phyloP scores from a whole-genome alignment of 176 grass and related monocot species.

The Triticum timopheevii region DNA sequence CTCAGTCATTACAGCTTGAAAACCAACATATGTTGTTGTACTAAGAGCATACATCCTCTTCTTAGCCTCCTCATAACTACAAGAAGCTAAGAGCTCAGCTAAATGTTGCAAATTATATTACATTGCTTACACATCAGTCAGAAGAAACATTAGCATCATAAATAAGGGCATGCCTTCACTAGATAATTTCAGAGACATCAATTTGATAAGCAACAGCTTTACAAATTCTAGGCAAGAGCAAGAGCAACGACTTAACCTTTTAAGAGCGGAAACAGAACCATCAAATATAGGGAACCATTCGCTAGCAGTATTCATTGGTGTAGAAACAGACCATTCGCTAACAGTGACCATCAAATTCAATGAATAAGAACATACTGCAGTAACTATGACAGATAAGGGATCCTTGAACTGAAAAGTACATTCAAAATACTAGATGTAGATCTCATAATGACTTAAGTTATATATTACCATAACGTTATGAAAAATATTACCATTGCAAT shows the following conservation, averaged over 20 bases:
- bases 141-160: slow-evolving; percentile 11
- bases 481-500: neutral
- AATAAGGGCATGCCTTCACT: neutral
- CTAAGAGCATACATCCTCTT: slow-evolving; percentile 89
- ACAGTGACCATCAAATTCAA: neutral
- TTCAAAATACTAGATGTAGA: neutral
- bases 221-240: slow-evolving; percentile 11
- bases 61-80: slow-evolving; percentile 88
- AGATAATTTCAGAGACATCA: neutral
- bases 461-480: neutral
- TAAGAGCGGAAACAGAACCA: neutral
- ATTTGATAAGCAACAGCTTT: neutral
- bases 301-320: neutral
- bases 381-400: neutral
- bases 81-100: slow-evolving; percentile 22
- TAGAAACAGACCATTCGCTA: too few relatives aligned
- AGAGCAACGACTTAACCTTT: neutral
- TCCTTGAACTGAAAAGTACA: neutral
- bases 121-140: neutral
- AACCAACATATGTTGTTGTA: slow-evolving; percentile 87
- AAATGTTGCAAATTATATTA: slow-evolving; percentile 11
- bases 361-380: neutral
- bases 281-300: neutral
- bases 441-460: neutral
- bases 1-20: slow-evolving; percentile 89